These are phyloP conservation scores for Linnemannia hyalina DNA, from an alignment of 192 early-diverging fungal species.

Conservation along the genomic window DNA sequence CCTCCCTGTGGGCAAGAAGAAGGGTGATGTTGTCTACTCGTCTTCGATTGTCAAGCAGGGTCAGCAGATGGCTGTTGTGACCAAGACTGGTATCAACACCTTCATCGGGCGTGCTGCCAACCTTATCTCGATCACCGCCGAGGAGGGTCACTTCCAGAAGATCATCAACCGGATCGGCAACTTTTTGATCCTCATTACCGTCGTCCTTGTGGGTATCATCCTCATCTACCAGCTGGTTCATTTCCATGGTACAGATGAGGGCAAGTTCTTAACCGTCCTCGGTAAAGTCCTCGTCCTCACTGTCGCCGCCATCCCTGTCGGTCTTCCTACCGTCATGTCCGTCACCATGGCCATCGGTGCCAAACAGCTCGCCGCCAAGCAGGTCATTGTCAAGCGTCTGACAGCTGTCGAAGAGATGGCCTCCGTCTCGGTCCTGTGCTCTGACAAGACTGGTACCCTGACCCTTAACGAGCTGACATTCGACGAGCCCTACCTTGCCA, in stretches of 20 bases:
- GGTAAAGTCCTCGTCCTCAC: constrained; percentile 81
- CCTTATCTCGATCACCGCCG: constrained; percentile 90
- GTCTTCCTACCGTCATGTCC: constrained; percentile 94
- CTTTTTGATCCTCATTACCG: constrained; percentile 88
- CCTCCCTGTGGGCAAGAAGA: constrained; percentile 86
- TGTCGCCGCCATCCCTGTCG: constrained; percentile 92
- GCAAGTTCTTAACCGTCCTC: constrained; percentile 61
- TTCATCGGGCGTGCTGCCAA: constrained; percentile 96
- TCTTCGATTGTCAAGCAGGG: constrained; percentile 96
- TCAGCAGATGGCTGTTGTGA: constrained; percentile 92
- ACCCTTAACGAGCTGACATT: constrained; percentile 96
- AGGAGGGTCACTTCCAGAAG: constrained; percentile 97
- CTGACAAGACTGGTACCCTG: constrained; percentile 92
- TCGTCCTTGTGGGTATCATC: constrained; percentile 81
- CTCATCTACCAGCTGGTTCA: constrained; percentile 77
- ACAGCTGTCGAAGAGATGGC: constrained; percentile 96
- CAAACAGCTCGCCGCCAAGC: constrained; percentile 89
- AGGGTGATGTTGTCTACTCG: constrained; percentile 86
- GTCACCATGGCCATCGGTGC: constrained; percentile 98
- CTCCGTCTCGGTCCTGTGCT: constrained; percentile 88
- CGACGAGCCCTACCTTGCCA: constrained; percentile 86
- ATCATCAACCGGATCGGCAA: constrained; percentile 94
- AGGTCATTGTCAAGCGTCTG: constrained; percentile 96
- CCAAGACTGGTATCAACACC: constrained; percentile 93
- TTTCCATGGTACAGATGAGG: constrained; percentile 35